A percentile compares a stretch with the other conserved stretches of the same genome.
Evolutionary conservation across 768 basidiomycete genomes (phyloP).

Genomic region (Pleurotus tuoliensis): DNA sequence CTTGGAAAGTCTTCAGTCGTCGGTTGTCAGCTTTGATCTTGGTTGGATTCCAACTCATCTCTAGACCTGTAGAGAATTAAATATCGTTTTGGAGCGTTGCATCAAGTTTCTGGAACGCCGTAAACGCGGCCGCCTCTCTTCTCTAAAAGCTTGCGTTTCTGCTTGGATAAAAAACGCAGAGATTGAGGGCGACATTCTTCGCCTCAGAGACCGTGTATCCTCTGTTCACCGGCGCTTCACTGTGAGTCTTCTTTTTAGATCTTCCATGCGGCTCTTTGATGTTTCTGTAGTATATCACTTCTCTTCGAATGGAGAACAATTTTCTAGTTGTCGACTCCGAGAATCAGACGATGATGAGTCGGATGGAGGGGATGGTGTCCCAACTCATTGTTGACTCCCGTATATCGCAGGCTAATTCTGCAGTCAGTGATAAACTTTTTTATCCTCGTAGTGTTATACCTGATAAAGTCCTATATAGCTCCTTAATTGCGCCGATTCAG

Average conservation of each 20-base stretch:
- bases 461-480: too few species aligned
- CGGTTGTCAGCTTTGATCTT: too few species aligned
- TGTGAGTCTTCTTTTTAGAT: background rate
- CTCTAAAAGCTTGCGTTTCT: background rate
- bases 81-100: background rate
- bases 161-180: background rate
- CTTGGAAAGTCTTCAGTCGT: background rate
- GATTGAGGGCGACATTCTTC: background rate
- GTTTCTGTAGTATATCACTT: background rate
- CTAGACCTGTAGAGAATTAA: too few species aligned
- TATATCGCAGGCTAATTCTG: too few species aligned
- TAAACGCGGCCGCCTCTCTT: background rate
- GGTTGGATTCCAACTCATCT: too few species aligned
- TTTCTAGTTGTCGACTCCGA: background rate
- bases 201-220: background rate
- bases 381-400: too few species aligned
- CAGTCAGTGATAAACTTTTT: too few species aligned
- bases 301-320: slow-evolving; percentile 3
- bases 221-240: background rate
- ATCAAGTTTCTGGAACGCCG: background rate
- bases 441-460: too few species aligned
- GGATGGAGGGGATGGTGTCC: background rate
- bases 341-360: background rate
- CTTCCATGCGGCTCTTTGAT: background rate
- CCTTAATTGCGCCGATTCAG: background rate